A percentile compares a stretch with the other conserved stretches of the same genome.
These are phyloP conservation scores for Clonostachys rosea DNA, from an alignment of 2,329 filamentous ascomycete genomes.

Conservation along the genomic window DNA sequence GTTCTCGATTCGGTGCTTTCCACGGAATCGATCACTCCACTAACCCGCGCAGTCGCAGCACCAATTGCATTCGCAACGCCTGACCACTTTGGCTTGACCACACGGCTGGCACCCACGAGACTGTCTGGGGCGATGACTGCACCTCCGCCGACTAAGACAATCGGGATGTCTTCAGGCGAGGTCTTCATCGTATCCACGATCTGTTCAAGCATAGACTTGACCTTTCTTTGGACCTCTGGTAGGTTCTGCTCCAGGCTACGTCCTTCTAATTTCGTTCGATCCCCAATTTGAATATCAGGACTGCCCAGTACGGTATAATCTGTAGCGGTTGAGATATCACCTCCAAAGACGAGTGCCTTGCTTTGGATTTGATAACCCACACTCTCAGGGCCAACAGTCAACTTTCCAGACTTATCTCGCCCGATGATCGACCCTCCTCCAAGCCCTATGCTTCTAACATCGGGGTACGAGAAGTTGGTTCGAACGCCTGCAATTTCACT, in stretches of 20 bases:
- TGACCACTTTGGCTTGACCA: slow-evolving; percentile 52
- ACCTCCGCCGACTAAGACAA: slow-evolving; percentile 60
- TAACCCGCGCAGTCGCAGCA: slow-evolving; percentile 57
- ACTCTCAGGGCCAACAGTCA: slow-evolving; percentile 55
- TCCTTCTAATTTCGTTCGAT: slow-evolving; percentile 25
- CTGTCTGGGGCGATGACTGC: slow-evolving; percentile 51
- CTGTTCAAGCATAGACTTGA: slow-evolving; percentile 47
- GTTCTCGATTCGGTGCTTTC: slow-evolving; percentile 38
- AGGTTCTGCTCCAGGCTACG: slow-evolving; percentile 24
- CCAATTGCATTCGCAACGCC: slow-evolving; percentile 62
- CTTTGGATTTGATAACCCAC: slow-evolving; percentile 52
- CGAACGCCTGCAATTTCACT: slow-evolving; percentile 58
- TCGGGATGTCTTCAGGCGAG: slow-evolving; percentile 50
- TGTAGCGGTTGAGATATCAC: slow-evolving; percentile 51
- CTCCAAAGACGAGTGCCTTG: slow-evolving; percentile 53
- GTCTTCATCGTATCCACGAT: slow-evolving; percentile 60
- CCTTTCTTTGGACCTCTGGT: slow-evolving; percentile 25
- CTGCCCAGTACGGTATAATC: slow-evolving; percentile 41
- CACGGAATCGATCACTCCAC: slow-evolving; percentile 45
- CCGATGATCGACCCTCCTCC: slow-evolving; percentile 52
- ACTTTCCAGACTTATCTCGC: slow-evolving; percentile 19
- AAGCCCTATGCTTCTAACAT: slow-evolving; percentile 55
- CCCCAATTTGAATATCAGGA: slow-evolving; percentile 29
- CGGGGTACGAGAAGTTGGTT: slow-evolving; percentile 55
- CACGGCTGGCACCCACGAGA: slow-evolving; percentile 49